Conservation (phyloP, 225 moss, liverwort and hornwort species). For the Polytrichum formosum region DNA sequence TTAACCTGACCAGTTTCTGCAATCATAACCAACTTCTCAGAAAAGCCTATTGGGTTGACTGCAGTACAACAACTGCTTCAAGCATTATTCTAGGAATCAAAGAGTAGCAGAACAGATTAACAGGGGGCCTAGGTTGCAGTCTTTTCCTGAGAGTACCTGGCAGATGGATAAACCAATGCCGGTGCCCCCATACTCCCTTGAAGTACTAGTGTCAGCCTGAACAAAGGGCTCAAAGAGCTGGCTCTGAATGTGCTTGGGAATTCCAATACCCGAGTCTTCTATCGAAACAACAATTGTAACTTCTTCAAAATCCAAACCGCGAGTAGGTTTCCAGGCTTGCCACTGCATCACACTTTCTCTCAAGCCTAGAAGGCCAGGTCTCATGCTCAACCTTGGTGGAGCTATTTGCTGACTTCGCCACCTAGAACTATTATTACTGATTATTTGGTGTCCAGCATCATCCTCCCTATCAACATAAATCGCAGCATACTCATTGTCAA, state of each 20-base stretch:
- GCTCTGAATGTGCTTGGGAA: slow-evolving; percentile 70
- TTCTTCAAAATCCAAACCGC: background rate
- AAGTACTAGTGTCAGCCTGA: slow-evolving; percentile 88
- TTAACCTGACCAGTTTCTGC: slow-evolving; percentile 91
- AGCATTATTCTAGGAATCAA: too few species aligned
- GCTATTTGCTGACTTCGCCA: background rate
- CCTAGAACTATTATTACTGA: background rate
- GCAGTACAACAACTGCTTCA: too few species aligned
- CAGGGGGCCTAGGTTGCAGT: too few species aligned
- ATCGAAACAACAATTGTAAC: slow-evolving; percentile 43
- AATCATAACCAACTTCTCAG: background rate
- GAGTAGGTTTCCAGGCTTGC: slow-evolving; percentile 33
- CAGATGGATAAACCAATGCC: slow-evolving; percentile 94
- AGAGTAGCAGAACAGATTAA: too few species aligned
- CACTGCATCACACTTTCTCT: slow-evolving; percentile 28
- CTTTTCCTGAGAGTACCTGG: slow-evolving; percentile 37
- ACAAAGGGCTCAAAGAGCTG: slow-evolving; percentile 87
- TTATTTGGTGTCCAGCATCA: background rate
- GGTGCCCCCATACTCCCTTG: slow-evolving; percentile 88
- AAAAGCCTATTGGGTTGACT: background rate
- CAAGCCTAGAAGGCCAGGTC: slow-evolving; percentile 23
- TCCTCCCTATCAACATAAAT: background rate
- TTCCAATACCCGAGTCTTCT: slow-evolving; percentile 71
- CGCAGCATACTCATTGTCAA: background rate
- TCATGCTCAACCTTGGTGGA: slow-evolving; percentile 52